Base-by-base conservation (phyloP, 495 filamentous ascomycete species). In the Neurospora sp. region DNA sequence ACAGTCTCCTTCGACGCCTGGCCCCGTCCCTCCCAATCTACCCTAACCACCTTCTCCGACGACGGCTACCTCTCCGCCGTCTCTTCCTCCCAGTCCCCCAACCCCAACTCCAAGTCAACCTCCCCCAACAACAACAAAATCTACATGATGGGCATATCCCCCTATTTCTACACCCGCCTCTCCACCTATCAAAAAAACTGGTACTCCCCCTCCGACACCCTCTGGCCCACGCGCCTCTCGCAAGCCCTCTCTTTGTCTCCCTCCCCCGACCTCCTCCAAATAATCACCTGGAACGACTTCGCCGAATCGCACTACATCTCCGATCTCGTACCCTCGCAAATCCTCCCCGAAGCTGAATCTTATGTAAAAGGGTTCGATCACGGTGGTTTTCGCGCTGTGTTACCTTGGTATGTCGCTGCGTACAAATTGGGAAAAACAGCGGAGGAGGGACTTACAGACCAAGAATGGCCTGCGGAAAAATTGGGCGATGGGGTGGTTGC, bases 101-200 rank as follows among this genome's bases (percentile, higher is more conserved):
- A n/a, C 0, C 3, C 44, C 44, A 48, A 48, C 44, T 0, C 18
- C 3, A 48, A 48, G 3, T 5, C 41, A 3, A 7, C 41, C 41
- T 42, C 41, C 39, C 3, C 18, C 42, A 20, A 9, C 16, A 83
- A 82, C 27, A 0, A 0, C 6, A 91, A 91, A 77, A 80, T 87
- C 0, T 93, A 89, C 81, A 92, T 93, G 90, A 91, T 92, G 90
- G 85, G 87, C 27, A 86, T 92, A 10, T 88, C 88, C 11, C 91
- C 91, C 5, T 92, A 90, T 87, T 92, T 93, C 79, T 93, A 90
- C 77, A 80, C 77, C 2, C 71, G 79, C 78, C 78, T 74, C 79
- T 54, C 77, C 3, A 18, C 8, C 18, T 8, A n/a, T 20, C 5
- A 41, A 72, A 93, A 93, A 77, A 91, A 92, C 73, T 92, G 90